These are phyloP conservation scores for Ganoderma leucocontextum DNA, from an alignment of 1,284 basidiomycete genomes.

Conservation along the genomic window DNA sequence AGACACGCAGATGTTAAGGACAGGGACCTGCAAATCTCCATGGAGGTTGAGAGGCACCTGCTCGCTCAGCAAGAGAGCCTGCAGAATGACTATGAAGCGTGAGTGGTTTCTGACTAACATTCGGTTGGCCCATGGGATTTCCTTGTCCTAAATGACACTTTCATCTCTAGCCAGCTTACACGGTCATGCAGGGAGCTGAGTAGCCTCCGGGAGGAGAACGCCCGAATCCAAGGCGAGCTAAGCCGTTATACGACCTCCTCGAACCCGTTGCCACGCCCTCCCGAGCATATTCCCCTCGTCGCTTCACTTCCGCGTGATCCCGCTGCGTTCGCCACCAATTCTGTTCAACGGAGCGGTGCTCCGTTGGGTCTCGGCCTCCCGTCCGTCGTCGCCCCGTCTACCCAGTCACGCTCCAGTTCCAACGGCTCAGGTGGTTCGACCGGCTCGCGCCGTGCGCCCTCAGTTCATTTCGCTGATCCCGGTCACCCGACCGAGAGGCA, in stretches of 20 bases:
- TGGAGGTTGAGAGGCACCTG: conserved; percentile 44
- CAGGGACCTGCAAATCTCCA: conserved; percentile 45
- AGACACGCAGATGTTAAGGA: conserved; percentile 44
- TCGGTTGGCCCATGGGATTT: background rate
- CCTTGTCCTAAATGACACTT: background rate
- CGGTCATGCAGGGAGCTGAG: conserved; percentile 14
- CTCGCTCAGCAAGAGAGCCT: conserved; percentile 34
- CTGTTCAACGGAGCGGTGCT: conserved; percentile 5
- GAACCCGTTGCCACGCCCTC: conserved; percentile 39
- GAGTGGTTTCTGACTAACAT: conserved; percentile 17
- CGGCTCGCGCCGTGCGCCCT: conserved; percentile 17
- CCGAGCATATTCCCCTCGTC: conserved; percentile 25
- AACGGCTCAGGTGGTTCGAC: conserved; percentile 12
- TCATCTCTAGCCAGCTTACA: conserved; percentile 1
- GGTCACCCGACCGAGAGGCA: conserved; percentile 5
- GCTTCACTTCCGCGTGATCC: conserved; percentile 23
- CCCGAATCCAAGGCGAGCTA: conserved; percentile 33
- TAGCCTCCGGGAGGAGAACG: conserved; percentile 26
- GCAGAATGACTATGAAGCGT: conserved; percentile 41
- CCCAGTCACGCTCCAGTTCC: conserved; percentile 17
- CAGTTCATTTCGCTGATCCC: conserved; percentile 17
- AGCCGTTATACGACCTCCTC: conserved; percentile 27
- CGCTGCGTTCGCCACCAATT: background rate
- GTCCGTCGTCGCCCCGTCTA: conserved; percentile 5
- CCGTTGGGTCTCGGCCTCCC: conserved; percentile 8